Base-by-base conservation (phyloP, 257 asterid species). In the Nicotiana tabacum region DNA sequence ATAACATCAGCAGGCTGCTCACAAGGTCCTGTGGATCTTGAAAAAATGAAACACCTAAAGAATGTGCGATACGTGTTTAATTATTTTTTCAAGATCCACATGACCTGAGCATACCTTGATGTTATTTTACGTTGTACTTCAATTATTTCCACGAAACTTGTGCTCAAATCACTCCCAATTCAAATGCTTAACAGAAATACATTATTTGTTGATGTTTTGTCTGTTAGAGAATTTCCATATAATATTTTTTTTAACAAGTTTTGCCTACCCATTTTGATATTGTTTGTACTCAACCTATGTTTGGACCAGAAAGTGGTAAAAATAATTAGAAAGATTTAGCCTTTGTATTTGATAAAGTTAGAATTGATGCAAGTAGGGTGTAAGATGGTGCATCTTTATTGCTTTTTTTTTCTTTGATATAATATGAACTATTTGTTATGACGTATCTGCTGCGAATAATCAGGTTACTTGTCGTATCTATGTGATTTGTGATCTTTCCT, bases 231-330 rank as follows among this genome's bases (percentile, higher is more conserved):
- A 32, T 92, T 93, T n/a, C 93, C 98, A 0, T 92, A 87, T 16
- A 89, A 93, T 24, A 83, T 93, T 21, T 92, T 93, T 83, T 86
- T 89, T 21, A 39, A 39, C 92, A 91, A 79, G 35, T 82, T 21
- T 87, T 94, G 4, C 95, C 98, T 1, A 5, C 30, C 48, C 94
- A 93, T 78, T 94, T 94, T 66, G 97, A 93, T 61, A 85, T 94
- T 35, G 89, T 93, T 53, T 94, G 97, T 76, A 93, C 95, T n/a
- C 98, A 94, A n/a, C 98, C 98, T 0, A 94, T 93, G 97, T 93
- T 94, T 64, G 98, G 98, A 11, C 98, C 97, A 0, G 97, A 94
- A 87, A 93, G 97, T 80, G 95, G 96, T 43, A 94, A 93, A 37
- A 80, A 87, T 55, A 80, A 88, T n/a, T 93, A 96, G 97, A 86